Conservation (phyloP, 306 rosid genomes). For the Lupinus albus region DNA sequence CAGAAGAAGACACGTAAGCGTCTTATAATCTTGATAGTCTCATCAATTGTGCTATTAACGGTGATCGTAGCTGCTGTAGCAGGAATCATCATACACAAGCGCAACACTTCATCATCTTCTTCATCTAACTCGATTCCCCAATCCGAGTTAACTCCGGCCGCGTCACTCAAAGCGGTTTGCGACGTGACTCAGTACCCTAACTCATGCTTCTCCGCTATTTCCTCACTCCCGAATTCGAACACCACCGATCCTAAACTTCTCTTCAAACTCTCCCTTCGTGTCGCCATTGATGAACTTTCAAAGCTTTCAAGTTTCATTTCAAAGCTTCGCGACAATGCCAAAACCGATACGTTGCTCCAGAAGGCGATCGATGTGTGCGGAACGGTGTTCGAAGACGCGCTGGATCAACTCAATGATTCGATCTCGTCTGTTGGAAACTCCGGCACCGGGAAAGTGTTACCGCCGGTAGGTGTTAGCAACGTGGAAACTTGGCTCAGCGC, state of each 20-base stretch:
- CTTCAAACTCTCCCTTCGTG: conserved; percentile 75
- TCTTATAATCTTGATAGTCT: conserved; percentile 44
- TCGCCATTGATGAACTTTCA: conserved; percentile 64
- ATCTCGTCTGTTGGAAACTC: conserved; percentile 45
- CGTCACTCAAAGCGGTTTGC: conserved; percentile 71
- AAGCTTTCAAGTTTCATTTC: conserved; percentile 45
- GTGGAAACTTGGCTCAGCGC: conserved; percentile 77
- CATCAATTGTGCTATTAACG: conserved; percentile 51
- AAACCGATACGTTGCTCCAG: conserved; percentile 26
- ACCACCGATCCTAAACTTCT: conserved; percentile 69
- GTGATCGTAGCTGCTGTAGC: conserved; percentile 55
- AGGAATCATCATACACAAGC: conserved; percentile 58
- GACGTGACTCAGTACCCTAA: conserved; percentile 68
- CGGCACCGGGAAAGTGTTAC: conserved; percentile 33
- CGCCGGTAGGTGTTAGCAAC: conserved; percentile 50
- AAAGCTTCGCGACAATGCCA: conserved; percentile 18
- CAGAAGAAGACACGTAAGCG: conserved; percentile 67
- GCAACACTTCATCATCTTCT: conserved; percentile 46
- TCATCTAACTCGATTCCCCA: conserved; percentile 43
- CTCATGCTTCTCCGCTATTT: conserved; percentile 69
- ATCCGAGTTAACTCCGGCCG: conserved; percentile 58
- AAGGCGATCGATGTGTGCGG: conserved; percentile 54
- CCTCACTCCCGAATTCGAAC: conserved; percentile 53
- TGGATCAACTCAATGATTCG: conserved; percentile 69
- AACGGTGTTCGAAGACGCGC: conserved; percentile 55